Evolutionary conservation across 2,329 filamentous ascomycete species (phyloP).

Genomic region (Trichocomaceae sp.): DNA sequence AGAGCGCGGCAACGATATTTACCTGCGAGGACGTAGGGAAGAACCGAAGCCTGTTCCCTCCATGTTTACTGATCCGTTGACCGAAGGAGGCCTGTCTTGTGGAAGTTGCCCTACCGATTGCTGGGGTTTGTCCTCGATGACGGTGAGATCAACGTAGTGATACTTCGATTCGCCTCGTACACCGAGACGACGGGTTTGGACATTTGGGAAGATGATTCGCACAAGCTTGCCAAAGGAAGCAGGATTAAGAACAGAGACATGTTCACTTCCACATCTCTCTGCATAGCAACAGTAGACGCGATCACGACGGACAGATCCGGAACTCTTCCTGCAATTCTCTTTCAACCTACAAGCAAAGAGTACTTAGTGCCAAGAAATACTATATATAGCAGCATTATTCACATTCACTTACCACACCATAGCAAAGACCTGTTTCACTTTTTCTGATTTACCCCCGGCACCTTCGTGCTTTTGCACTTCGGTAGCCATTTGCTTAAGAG

Average conservation of each 20-base stretch:
- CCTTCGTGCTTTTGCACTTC: conserved; percentile 46
- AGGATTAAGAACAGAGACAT: conserved; percentile 90
- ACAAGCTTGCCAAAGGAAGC: conserved; percentile 97
- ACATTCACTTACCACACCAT: conserved; percentile 47
- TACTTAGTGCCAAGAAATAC: conserved; percentile 12
- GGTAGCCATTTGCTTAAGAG: conserved; percentile 41
- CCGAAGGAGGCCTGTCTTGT: conserved; percentile 19
- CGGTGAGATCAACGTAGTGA: conserved; percentile 62
- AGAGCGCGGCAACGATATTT: neutral
- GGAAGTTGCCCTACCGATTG: conserved; percentile 23
- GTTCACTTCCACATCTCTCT: conserved; percentile 81
- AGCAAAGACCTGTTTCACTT: conserved; percentile 47
- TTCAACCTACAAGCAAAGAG: conserved; percentile 33
- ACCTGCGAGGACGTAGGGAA: conserved; percentile 27
- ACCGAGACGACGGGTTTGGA: conserved; percentile 85
- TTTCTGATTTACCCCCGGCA: conserved; percentile 44
- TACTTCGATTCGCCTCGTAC: conserved; percentile 97
- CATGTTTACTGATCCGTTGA: conserved; percentile 16
- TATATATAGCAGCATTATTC: neutral
- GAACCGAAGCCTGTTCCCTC: conserved; percentile 22
- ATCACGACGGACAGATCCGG: conserved; percentile 74
- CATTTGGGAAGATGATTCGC: conserved; percentile 87
- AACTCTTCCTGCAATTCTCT: conserved; percentile 43
- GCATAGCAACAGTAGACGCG: conserved; percentile 95
- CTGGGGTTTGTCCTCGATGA: conserved; percentile 41